phyloP scores from a whole-genome alignment of 495 filamentous ascomycete genomes.

The Amorphotheca resinae region DNA sequence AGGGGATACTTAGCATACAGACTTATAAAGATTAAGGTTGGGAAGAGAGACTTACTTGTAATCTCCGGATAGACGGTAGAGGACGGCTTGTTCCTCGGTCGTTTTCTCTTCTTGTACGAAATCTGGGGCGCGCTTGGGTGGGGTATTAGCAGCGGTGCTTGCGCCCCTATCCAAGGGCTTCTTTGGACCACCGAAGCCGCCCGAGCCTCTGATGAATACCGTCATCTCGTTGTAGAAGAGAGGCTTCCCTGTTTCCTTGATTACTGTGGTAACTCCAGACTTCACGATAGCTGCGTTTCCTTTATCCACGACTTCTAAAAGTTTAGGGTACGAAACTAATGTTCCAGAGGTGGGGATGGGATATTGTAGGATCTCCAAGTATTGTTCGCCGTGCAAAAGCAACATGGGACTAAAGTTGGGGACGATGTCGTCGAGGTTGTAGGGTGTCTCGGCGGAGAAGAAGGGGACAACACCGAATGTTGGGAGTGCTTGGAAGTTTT shows the following conservation, averaged over 20 bases:
- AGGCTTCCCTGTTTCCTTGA: slow-evolving; percentile 76
- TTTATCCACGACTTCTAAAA: slow-evolving; percentile 94
- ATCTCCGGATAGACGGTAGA: slow-evolving; percentile 93
- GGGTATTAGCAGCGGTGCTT: slow-evolving; percentile 63
- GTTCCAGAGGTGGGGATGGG: slow-evolving; percentile 82
- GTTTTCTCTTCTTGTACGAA: slow-evolving; percentile 80
- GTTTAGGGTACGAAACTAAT: slow-evolving; percentile 68
- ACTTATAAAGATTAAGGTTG: no score
- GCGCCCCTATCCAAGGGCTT: slow-evolving; percentile 70
- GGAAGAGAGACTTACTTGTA: slow-evolving; percentile 31
- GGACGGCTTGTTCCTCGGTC: slow-evolving; percentile 80
- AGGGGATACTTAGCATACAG: not conserved
- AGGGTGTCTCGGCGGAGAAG: slow-evolving; percentile 76
- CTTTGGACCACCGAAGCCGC: slow-evolving; percentile 79
- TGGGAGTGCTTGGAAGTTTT: slow-evolving; percentile 84
- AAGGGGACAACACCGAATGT: slow-evolving; percentile 91
- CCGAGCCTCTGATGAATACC: slow-evolving; percentile 82
- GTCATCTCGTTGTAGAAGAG: slow-evolving; percentile 95
- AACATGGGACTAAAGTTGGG: slow-evolving; percentile 98
- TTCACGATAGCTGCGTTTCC: slow-evolving; percentile 81
- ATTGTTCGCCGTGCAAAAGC: slow-evolving; percentile 98
- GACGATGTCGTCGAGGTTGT: slow-evolving; percentile 68
- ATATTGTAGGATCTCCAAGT: slow-evolving; percentile 88
- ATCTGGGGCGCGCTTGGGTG: slow-evolving; percentile 68
- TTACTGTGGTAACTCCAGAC: slow-evolving; percentile 59